These are phyloP conservation scores for Salix brachista DNA, from an alignment of 345 rosid genomes.

Conservation along the genomic window DNA sequence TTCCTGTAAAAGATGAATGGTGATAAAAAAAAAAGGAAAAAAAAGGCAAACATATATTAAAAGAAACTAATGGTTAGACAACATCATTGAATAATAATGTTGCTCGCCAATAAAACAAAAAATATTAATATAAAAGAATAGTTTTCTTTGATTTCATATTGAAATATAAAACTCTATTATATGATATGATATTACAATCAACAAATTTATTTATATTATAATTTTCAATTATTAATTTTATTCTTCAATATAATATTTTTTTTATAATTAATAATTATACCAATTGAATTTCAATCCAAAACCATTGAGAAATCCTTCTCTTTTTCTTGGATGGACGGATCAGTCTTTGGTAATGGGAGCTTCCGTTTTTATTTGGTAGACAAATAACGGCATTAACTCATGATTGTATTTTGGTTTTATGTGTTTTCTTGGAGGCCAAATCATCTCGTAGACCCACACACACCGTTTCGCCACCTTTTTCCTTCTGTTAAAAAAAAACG, in stretches of 20 bases:
- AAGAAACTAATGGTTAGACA: not conserved
- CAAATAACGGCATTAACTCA: slow-evolving; percentile 34
- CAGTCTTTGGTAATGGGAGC: not conserved
- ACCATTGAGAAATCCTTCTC: not conserved
- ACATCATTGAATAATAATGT: no score
- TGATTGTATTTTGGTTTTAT: slow-evolving; percentile 25
- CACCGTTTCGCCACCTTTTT: not conserved
- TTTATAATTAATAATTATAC: no score
- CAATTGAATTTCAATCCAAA: no score
- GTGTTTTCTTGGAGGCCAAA: not conserved
- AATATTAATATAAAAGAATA: no score
- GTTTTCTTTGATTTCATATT: no score
- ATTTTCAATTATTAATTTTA: no score
- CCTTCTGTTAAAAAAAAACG: not conserved
- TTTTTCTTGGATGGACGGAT: no score
- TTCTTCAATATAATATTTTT: no score
- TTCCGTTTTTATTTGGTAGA: slow-evolving; percentile 29
- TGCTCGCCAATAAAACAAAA: no score
- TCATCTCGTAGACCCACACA: not conserved
- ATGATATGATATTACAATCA: no score
- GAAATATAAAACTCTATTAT: no score
- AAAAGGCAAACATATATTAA: not conserved
- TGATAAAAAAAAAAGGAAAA: not conserved
- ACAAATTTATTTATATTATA: no score
- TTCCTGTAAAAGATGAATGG: not conserved